Percentiles rank a stretch among this genome's conserved stretches.
phyloP scores from a whole-genome alignment of 176 grass and related monocot species.

The Triticum dicoccoides region DNA sequence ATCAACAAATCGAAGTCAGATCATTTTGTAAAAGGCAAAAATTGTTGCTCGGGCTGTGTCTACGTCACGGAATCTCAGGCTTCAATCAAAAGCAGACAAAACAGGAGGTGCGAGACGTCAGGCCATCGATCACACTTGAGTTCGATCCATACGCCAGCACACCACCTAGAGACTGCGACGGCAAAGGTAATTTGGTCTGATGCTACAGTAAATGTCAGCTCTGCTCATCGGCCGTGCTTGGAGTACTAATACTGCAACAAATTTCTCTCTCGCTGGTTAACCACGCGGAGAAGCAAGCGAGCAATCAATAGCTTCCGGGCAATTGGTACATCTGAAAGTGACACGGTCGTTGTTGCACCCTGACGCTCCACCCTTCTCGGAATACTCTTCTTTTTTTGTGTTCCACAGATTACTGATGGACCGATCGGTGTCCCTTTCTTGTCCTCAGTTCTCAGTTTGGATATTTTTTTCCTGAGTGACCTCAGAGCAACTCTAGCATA shows the following conservation, averaged over 20 bases:
- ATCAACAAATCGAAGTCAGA: neutral
- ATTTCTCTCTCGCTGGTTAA: neutral
- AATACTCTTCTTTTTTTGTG: no score
- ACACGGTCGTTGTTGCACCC: neutral
- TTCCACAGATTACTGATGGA: no score
- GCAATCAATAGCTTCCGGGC: neutral
- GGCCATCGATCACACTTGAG: neutral
- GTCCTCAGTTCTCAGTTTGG: no score
- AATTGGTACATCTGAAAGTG: neutral
- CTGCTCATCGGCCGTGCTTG: no score
- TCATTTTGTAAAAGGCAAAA: neutral
- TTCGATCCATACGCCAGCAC: neutral
- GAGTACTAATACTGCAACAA: no score
- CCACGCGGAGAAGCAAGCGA: neutral
- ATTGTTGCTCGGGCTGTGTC: neutral
- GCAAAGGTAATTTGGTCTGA: neutral
- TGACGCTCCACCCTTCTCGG: neutral
- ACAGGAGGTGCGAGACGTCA: neutral
- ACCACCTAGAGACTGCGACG: neutral
- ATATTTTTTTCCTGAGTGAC: no score
- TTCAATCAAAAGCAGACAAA: neutral
- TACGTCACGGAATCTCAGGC: neutral
- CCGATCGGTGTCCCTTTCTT: no score
- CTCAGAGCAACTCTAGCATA: no score
- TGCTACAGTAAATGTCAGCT: neutral